Conservation (phyloP, 148 eudicot species). For the Heliamphora exappendiculata region DNA sequence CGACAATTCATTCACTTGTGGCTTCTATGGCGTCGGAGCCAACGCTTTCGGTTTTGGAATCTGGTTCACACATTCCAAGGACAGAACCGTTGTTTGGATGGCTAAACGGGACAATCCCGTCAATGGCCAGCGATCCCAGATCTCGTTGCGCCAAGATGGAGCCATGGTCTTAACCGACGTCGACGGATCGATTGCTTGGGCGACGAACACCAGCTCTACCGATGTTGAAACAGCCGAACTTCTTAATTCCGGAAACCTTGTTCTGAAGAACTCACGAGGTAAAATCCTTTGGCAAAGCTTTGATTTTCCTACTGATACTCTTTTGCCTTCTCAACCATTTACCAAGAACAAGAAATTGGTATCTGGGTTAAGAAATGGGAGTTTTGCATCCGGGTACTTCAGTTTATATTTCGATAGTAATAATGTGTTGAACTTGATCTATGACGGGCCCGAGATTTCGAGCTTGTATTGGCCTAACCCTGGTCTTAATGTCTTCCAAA, state of each 20-base stretch:
- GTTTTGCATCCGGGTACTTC: constrained; percentile 25
- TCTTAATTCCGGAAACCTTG: constrained; percentile 40
- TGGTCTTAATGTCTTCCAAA: background rate
- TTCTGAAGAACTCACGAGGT: constrained; percentile 25
- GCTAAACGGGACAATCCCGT: constrained; percentile 42
- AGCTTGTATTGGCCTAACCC: constrained; percentile 39
- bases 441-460: constrained; percentile 34
- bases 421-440: constrained; percentile 26
- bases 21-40: constrained; percentile 25
- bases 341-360: constrained; percentile 30
- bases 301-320: constrained; percentile 61
- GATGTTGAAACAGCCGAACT: constrained; percentile 26
- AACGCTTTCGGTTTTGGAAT: constrained; percentile 39
- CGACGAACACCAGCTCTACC: constrained; percentile 28
- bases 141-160: constrained; percentile 21
- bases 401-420: constrained; percentile 25
- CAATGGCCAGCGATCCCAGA: constrained; percentile 24
- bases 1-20: constrained; percentile 30
- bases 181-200: constrained; percentile 39
- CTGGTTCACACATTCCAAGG: constrained; percentile 33
- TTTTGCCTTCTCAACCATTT: constrained; percentile 33
- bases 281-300: constrained; percentile 48
- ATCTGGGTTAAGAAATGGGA: constrained; percentile 21
- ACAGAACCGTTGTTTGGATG: constrained; percentile 35
- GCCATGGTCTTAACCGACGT: constrained; percentile 28